Conservation (phyloP, 2,329 filamentous ascomycete species). For the Claviceps monticola region DNA sequence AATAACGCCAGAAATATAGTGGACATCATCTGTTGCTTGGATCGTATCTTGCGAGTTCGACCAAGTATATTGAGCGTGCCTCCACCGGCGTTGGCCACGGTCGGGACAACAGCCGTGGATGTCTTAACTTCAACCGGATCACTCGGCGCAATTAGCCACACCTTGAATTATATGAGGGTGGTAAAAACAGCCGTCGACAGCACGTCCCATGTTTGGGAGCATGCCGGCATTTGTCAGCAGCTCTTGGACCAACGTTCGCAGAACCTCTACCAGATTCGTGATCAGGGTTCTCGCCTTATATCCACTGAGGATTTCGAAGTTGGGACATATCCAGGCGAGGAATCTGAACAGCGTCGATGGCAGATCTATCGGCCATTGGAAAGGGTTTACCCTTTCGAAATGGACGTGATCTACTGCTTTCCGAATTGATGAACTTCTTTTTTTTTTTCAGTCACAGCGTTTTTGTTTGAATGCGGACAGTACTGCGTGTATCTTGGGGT, state of each 20-base stretch:
- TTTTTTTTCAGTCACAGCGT: conserved; percentile 10
- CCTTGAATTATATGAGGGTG: conserved; percentile 39
- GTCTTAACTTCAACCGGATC: conserved; percentile 48
- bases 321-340: conserved; percentile 10
- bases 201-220: conserved; percentile 45
- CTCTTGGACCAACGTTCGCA: conserved; percentile 28
- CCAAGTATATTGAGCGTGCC: conserved; percentile 27
- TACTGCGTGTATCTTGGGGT: background rate
- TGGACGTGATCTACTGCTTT: conserved; percentile 23
- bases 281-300: conserved; percentile 15
- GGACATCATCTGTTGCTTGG: conserved; percentile 28
- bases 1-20: conserved; percentile 40
- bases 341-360: conserved; percentile 19
- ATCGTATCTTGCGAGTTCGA: conserved; percentile 20
- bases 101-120: conserved; percentile 50
- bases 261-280: conserved; percentile 20
- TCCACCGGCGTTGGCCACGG: conserved; percentile 49
- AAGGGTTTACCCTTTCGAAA: conserved; percentile 20
- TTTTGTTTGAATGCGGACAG: conserved; percentile 3
- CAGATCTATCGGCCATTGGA: conserved; percentile 23
- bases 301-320: conserved; percentile 18
- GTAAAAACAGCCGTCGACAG: conserved; percentile 41
- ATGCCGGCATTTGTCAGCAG: conserved; percentile 35
- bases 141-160: conserved; percentile 33
- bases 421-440: conserved; percentile 9